phyloP scores from a whole-genome alignment of 1,284 basidiomycete genomes.

The Leccinum fallax region DNA sequence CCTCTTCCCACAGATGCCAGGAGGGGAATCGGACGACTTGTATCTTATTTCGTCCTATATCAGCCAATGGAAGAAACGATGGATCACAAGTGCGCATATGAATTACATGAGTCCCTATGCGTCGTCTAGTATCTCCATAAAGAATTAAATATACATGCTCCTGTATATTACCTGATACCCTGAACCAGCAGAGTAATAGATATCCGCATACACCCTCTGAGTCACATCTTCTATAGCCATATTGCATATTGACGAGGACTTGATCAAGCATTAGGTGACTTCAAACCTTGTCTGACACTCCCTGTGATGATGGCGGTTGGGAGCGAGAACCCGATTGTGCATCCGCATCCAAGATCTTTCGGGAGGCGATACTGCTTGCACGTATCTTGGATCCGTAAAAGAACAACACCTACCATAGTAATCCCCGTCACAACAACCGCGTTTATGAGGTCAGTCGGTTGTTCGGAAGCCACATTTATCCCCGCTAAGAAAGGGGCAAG shows the following conservation, averaged over 20 bases:
- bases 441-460: slow-evolving; percentile 2
- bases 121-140: background rate
- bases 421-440: background rate
- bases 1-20: too few species aligned
- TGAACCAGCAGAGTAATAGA: slow-evolving; percentile 9
- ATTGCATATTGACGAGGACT: background rate
- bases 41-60: background rate
- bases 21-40: background rate
- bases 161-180: background rate
- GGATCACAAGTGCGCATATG: background rate
- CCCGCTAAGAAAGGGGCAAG: background rate
- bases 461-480: background rate
- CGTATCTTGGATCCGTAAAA: slow-evolving; percentile 46
- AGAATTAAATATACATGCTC: slow-evolving; percentile 3
- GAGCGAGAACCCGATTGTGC: background rate
- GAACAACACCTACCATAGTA: slow-evolving; percentile 19
- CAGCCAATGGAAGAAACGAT: background rate
- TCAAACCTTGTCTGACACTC: slow-evolving; percentile 20
- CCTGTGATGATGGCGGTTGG: background rate
- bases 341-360: slow-evolving; percentile 41
- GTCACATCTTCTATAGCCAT: background rate
- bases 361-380: slow-evolving; percentile 59
- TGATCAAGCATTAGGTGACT: background rate
- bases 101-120: background rate
- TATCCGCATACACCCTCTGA: background rate